phyloP scores from a whole-genome alignment of 2,329 filamentous ascomycete species.

The Talaromyces sp. region DNA sequence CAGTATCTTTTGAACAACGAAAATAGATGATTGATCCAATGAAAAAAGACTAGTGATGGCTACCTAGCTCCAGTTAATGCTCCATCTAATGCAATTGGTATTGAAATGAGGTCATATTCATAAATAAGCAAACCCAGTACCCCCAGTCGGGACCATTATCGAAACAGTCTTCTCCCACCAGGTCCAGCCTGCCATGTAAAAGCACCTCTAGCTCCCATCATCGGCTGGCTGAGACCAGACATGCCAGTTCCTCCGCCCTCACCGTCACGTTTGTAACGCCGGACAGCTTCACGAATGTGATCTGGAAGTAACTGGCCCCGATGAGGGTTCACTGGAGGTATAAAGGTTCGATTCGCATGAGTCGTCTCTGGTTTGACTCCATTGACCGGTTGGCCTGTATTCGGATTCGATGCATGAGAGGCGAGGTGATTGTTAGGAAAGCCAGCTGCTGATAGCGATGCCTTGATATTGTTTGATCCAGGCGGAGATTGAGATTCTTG shows the following conservation, averaged over 20 bases:
- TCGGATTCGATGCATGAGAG: conserved; percentile 26
- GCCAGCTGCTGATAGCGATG: conserved; percentile 19
- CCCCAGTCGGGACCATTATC: conserved; percentile 23
- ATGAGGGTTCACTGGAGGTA: conserved; percentile 44
- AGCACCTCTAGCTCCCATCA: conserved; percentile 43
- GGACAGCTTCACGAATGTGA: conserved; percentile 49
- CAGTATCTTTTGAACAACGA: background rate
- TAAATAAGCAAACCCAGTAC: background rate
- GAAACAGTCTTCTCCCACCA: conserved; percentile 44
- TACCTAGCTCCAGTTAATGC: background rate
- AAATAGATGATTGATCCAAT: background rate
- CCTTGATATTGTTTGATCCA: conserved; percentile 9
- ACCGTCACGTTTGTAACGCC: conserved; percentile 48
- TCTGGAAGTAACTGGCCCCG: conserved; percentile 47
- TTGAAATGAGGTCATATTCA: background rate
- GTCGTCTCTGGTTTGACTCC: conserved; percentile 16
- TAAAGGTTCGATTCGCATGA: conserved; percentile 29
- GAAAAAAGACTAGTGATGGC: background rate
- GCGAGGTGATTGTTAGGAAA: conserved; percentile 12
- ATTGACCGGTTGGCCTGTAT: conserved; percentile 19
- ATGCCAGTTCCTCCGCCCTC: conserved; percentile 50
- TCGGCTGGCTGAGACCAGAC: conserved; percentile 46
- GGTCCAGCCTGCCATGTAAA: conserved; percentile 43
- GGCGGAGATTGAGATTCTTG: conserved; percentile 22
- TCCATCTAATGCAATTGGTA: background rate